Base-by-base conservation (phyloP, 495 filamentous ascomycete species). In the Achaetomiella virescens region DNA sequence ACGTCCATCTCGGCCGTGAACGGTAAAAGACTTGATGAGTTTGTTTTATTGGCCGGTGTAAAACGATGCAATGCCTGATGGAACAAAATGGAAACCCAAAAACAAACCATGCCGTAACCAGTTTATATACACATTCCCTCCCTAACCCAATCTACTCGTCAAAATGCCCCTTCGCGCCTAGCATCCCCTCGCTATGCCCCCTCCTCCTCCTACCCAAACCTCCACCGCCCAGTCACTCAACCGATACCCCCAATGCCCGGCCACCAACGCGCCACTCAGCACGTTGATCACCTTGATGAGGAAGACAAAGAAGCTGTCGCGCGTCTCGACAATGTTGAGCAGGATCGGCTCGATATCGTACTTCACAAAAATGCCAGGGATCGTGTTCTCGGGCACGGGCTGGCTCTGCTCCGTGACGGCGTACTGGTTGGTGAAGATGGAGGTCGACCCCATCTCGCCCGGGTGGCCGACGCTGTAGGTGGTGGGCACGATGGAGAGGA, bases 291-390 rank as follows among this genome's bases (percentile, higher is more conserved):
- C 68, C 65, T 91, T 81, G 61, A 99, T 79, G 35, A 90, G 36
- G 63, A 97, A 80, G 21, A 78, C 74, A 52, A 95, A 68, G 52
- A 97, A 77, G 17, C 86, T 77, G 38, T 82, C 84, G 61, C 92
- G 78, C 64, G 85, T 83, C 74, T 97, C 93, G 59, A 85, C 85
- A 50, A 99, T 84, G 22, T 85, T 84, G 27, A 99, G 75, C 61
- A 90, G 68, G 63, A 99, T 92, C 4, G 93, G 93, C 81, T 99
- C 93, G 66, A 99, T 97, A 71, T 97, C 92, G 69, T 92, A 99
- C 76, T 97, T 97, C 79, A 99, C 90, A 72, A 96, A 99, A 61
- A 99, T 88, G 11, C 95, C 95, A 1, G 93, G 93, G 6, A 95
- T 81, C 8, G 76, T 74, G 55, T 76, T 82, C 68, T 95, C 87